Base-by-base conservation (phyloP, 352 stramenopile species). In the Globisporangium orthogonon region DNA sequence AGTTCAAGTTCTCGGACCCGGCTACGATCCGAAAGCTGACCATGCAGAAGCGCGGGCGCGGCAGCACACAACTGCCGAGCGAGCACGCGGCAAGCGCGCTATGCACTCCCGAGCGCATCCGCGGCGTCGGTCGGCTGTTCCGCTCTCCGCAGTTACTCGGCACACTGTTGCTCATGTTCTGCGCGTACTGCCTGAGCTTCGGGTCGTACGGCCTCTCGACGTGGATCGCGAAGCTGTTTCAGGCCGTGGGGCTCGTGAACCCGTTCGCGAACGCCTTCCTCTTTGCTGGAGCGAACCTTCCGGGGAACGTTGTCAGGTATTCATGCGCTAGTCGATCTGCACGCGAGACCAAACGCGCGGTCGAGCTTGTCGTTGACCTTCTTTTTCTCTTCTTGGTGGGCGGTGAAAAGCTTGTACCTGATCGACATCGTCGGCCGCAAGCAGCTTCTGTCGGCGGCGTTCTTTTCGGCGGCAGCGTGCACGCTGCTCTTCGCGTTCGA, bases 141-240 rank as follows among this genome's bases (percentile, higher is more conserved):
- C 62, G 70, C 31, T 56, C 50, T 10, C 69, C 71, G 0, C 76
- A 86, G 41, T 47, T 70, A 29, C 49, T 61, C 4, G 64, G 68
- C 7, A 91, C 82, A 9, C 50, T 88, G 39, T 33, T 91, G 41
- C 73, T 91, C 35, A 86, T 91, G 75, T 39, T 84, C 30, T 86
- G 73, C 52, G 77, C 74, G 1, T 89, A 76, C 60, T 88, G 74
- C 29, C 67, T 91, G 7, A 89, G 76, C 40, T 97, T 97, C 76
- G 88, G 87, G 35, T 96, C 84, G 13, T 98, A 98, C 62, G 91
- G 91, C 13, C 68, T 98, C 23, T 88, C 87, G 9, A 97, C 90
- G 29, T 98, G 92, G 92, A 97, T 98, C 59, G 97, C 94, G 33
- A 97, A 87, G 55, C 60, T 98, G 0, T 97, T 98, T 71, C 63